Base-by-base conservation (phyloP, 805 yeast genomes). In the Wickerhamomyces chambardii region DNA sequence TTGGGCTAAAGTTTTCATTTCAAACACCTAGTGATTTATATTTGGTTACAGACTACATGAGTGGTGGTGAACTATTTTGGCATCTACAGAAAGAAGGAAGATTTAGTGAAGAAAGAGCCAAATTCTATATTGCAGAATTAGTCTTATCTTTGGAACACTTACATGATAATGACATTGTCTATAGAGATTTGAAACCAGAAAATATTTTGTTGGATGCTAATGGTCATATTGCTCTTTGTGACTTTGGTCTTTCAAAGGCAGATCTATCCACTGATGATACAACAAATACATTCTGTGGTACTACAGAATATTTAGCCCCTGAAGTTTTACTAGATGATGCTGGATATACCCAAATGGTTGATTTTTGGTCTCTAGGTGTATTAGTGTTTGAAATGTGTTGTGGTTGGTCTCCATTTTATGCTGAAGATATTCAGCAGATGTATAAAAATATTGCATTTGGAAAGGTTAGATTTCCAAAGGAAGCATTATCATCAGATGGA, bases 381-480 rank as follows among this genome's bases (percentile, higher is more conserved):
- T 66, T 92, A 39, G 87, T 92, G 31, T 92, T 92, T 60, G 98
- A 92, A 64, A 92, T 92, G 98, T 89, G 97, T 60, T 92, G 97
- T 64, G 98, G 98, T 34, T 92, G 97, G 98, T 84, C 95, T 5
- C 98, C 98, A 36, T 92, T 92, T 59, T 92, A 86, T 53, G 98
- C 97, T 19, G 97, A 90, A 43, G 90, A 86, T 58, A 87, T 95
- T 34, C 97, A 92, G 64, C 96, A 92, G 60, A 92, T 92, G 98
- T 92, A 92, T 64, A 92, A 90, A 64, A 92, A 92, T 62, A 92
- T 92, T 64, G 98, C 97, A 5, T 92, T 87, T 61, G 98, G 98
- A 43, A 92, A 90, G 59, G 97, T 92, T 31, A 73, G 95, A 52
- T 92, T 92, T 60, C 98, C 98, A 33, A 86, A 90, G 57, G 98